phyloP scores from a whole-genome alignment of 805 yeast species.

The Saturnispora saitoi region DNA sequence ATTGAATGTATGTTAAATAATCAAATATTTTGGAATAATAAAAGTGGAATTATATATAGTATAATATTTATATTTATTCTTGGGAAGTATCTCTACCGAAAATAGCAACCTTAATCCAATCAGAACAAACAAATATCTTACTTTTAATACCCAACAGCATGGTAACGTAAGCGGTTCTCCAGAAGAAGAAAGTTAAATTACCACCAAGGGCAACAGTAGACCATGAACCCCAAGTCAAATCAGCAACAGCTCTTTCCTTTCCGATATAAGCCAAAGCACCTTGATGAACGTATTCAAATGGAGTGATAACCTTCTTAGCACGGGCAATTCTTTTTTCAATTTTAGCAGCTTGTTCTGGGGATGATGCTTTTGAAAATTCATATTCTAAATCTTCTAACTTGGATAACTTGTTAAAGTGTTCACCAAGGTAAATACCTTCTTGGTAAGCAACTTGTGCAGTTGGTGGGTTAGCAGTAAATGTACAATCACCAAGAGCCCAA shows the following conservation, averaged over 20 bases:
- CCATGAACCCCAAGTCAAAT: slow-evolving; percentile 71
- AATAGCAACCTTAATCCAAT: slow-evolving; percentile 80
- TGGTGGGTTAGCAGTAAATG: slow-evolving; percentile 85
- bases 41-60: not conserved
- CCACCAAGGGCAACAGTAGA: slow-evolving; percentile 78
- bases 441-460: slow-evolving; percentile 98
- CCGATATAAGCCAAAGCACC: slow-evolving; percentile 96
- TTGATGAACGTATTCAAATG: slow-evolving; percentile 77
- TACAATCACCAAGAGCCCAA: slow-evolving; percentile 92
- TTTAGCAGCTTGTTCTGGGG: slow-evolving; percentile 28
- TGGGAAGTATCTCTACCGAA: slow-evolving; percentile 93
- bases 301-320: slow-evolving; percentile 36
- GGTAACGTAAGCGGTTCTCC: slow-evolving; percentile 90
- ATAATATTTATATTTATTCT: slow-evolving; percentile 26
- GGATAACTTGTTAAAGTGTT: slow-evolving; percentile 55
- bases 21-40: not conserved
- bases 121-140: slow-evolving; percentile 76
- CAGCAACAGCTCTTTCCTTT: slow-evolving; percentile 89
- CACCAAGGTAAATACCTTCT: slow-evolving; percentile 78
- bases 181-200: slow-evolving; percentile 77
- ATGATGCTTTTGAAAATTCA: slow-evolving; percentile 33
- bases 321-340: slow-evolving; percentile 29
- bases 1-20: not conserved
- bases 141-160: slow-evolving; percentile 88
- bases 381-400: slow-evolving; percentile 51